These are phyloP conservation scores for Saraca asoca DNA, from an alignment of 331 rosid species.

Conservation along the genomic window DNA sequence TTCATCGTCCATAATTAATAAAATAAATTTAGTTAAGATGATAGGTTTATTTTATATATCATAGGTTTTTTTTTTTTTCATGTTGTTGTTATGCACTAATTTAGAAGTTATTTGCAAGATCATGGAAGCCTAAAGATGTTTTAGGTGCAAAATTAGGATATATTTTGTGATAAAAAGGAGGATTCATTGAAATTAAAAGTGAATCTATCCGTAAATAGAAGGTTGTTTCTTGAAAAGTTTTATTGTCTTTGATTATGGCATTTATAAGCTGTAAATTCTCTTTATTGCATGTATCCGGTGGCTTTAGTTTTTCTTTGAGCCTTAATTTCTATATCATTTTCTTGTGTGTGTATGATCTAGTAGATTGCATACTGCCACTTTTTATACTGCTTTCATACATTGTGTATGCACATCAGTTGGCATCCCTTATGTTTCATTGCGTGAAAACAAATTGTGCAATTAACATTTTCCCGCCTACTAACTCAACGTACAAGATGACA, in stretches of 20 bases:
- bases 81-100: conserved; percentile 38
- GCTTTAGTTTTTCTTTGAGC: conserved; percentile 33
- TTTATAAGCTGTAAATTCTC: conserved; percentile 40
- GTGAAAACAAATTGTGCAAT: too few species aligned
- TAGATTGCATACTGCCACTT: too few species aligned
- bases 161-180: conserved; percentile 29
- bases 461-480: too few species aligned
- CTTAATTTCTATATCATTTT: not conserved
- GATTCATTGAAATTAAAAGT: conserved; percentile 37
- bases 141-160: conserved; percentile 29
- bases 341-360: too few species aligned
- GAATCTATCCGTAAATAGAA: conserved; percentile 33
- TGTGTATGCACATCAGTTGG: too few species aligned
- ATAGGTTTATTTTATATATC: conserved; percentile 35
- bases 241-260: conserved; percentile 35
- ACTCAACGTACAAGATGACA: too few species aligned
- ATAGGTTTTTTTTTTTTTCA: conserved; percentile 31
- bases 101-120: conserved; percentile 38
- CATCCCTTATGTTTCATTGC: too few species aligned
- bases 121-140: conserved; percentile 14
- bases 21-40: conserved; percentile 35
- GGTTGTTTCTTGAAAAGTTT: conserved; percentile 22
- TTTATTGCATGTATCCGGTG: conserved; percentile 37
- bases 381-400: not conserved
- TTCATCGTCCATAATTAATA: conserved; percentile 12